Conservation (phyloP, 169 alveolate species). For the Toxoplasma gondii region DNA sequence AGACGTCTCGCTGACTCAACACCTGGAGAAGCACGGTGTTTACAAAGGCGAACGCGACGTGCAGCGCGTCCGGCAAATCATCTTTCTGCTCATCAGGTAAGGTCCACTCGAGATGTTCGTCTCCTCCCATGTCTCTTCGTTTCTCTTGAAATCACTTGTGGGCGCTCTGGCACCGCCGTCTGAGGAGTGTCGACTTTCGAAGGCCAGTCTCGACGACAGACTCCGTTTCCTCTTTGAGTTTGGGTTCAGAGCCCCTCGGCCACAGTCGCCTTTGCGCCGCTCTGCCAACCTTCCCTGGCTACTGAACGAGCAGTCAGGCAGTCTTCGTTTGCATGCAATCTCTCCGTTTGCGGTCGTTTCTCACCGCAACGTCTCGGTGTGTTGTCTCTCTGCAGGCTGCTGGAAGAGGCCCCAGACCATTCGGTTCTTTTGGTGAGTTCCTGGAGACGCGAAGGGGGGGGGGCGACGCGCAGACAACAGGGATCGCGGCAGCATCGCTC, state of each 20-base stretch:
- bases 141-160: neutral
- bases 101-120: neutral
- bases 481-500: too few relatives aligned
- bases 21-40: slow-evolving; percentile 42
- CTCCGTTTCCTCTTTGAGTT: neutral
- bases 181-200: neutral
- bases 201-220: too few relatives aligned
- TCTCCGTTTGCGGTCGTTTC: too few relatives aligned
- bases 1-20: slow-evolving; percentile 4
- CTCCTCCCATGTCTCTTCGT: neutral
- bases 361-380: neutral
- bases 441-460: neutral
- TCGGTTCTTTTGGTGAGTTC: neutral
- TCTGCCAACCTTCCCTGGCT: neutral
- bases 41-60: neutral
- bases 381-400: neutral
- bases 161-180: neutral
- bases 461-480: too few relatives aligned
- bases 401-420: neutral
- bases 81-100: neutral
- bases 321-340: too few relatives aligned
- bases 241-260: neutral
- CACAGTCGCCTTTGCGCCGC: neutral
- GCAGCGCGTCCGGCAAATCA: slow-evolving; percentile 1
- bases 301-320: neutral